Base-by-base conservation (phyloP, 352 stramenopile genomes). In the Pythium myriotylum region DNA sequence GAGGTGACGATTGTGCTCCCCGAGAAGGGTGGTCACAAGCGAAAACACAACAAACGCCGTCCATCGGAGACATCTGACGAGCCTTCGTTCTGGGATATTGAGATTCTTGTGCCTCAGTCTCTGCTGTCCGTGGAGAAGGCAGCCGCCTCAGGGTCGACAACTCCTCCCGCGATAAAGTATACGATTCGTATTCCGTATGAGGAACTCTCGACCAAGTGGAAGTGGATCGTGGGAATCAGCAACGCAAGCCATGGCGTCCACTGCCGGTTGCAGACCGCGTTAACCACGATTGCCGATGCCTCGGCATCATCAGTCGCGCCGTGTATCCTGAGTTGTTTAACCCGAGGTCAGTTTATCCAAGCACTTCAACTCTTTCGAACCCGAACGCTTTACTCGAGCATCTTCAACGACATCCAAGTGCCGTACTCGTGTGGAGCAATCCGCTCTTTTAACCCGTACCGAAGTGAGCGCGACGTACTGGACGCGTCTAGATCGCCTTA, bases 371-470 rank as follows among this genome's bases (percentile, higher is more conserved):
- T 86, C 55, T 94, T 94, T 60, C 76, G 81, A 64, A 74, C 55
- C 7, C 77, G 85, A 2, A 78, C 81, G 8, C 41, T 92, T 59
- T 94, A 94, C 63, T 74, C 81, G 10, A 94, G 81, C 33, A 73
- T 94, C 20, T 94, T 92, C 62, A 89, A 86, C 46, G 85, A 94
- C 53, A 59, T 92, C 41, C 79, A 91, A 42, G 85, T 92, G 27
- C 81, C 85, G n/a, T 94, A 89, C 69, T 85, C 83, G 29, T 88
- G 79, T 46, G 84, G 76, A 0, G 71, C 83, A 6, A 79, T 94
- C 37, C 83, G 85, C 12, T 77, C 81, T n/a, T 94, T 80, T 61
- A 94, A 94, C 46, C 85, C 85, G 54, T 94, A 94, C 51, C 81
- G 82, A 3, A 59, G 63, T 54, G 74, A 88, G 43, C 52, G 58